phyloP scores from a whole-genome alignment of 345 rosid genomes.

The Aquilaria sinensis region DNA sequence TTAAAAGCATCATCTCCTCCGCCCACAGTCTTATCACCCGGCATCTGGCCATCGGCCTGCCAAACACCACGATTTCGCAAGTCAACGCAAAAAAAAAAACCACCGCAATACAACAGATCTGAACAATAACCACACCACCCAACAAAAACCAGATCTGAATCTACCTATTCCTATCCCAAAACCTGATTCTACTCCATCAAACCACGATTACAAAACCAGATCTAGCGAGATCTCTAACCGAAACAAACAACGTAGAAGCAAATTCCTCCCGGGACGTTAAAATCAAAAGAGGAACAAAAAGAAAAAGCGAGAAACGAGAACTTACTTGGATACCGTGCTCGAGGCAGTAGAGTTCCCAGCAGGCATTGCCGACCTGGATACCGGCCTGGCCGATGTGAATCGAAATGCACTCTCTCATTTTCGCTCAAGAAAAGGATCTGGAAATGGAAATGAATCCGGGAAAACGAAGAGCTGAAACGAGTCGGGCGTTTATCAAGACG shows the following conservation, averaged over 20 bases:
- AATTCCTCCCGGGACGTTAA: background rate
- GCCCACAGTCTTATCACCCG: slow-evolving; percentile 31
- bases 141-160: background rate
- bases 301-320: background rate
- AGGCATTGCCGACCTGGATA: slow-evolving; percentile 55
- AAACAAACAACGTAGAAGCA: background rate
- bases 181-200: too few relatives aligned
- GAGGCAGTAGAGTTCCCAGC: slow-evolving; percentile 56
- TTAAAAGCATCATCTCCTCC: slow-evolving; percentile 60
- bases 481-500: slow-evolving; percentile 53
- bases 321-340: slow-evolving; percentile 48
- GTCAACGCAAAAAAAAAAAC: background rate
- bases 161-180: background rate
- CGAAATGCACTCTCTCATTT: slow-evolving; percentile 55
- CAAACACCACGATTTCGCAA: too few relatives aligned
- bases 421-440: background rate
- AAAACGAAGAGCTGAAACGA: background rate
- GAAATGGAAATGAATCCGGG: background rate
- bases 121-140: background rate
- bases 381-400: slow-evolving; percentile 59
- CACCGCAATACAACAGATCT: background rate
- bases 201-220: too few relatives aligned
- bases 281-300: background rate
- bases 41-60: slow-evolving; percentile 57
- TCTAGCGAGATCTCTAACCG: too few relatives aligned